Evolutionary conservation across 345 rosid genomes (phyloP), one percentile per base, ranked within the genome.

Genomic region (Eutrema yunnanense): DNA sequence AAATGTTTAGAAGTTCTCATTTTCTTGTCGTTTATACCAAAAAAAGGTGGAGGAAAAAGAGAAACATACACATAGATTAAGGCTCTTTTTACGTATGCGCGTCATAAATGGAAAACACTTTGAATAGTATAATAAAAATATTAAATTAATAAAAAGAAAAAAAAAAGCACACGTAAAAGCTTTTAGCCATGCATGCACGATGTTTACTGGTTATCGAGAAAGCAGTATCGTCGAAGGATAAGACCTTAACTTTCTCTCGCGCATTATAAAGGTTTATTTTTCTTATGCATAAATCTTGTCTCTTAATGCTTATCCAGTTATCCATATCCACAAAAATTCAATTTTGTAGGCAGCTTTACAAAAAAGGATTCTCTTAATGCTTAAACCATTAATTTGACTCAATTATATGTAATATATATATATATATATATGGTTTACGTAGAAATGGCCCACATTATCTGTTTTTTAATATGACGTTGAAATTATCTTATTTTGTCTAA

Each of bases 151-250:
- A 4, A 27, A 69, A 62, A 64, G 66, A 59, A 62, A 61, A 59
- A 62, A 19, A 62, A 52, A 69, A 53, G 59, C 52, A 69, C 59
- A 76, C 79, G 71, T 76, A 69, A 41, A 69, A 69, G 65, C 79
- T 76, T 75, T 75, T 46, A 30, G 65, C 75, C 79, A 76, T 76
- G 79, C 79, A 76, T 69, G 71, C 74, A 76, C 79, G 52, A 62
- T 69, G 66, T 43, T 62, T 40, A 69, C 79, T 76, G 75, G 74
- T 32, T 30, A 62, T 62, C 37, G 47, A 55, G 71, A 69, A 76
- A 76, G 74, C 46, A 55, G 27, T 36, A 29, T 61, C 16, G 74
- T 46, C 50, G 74, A 54, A 54, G 47, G 79, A 75, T 75, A 75
- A 75, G 79, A 62, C 70, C 51, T 53, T 62, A 75, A 69, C 74